Evolutionary conservation across 495 filamentous ascomycete genomes (phyloP).

Genomic region (Aspergillus nanangensis): DNA sequence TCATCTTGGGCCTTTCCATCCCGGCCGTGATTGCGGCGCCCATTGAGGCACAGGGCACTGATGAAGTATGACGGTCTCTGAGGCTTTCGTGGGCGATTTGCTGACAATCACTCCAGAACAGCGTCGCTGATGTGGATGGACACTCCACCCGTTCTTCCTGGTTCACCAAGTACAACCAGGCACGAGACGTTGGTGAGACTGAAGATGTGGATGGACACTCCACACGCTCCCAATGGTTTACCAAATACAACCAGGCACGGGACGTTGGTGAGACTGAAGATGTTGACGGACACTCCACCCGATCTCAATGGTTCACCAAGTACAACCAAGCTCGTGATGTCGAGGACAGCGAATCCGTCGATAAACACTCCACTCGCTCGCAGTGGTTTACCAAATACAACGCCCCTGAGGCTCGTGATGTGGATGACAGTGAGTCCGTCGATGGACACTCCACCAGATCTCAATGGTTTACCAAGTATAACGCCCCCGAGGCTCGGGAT

Average conservation of each 20-base stretch:
- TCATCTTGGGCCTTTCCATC: background rate
- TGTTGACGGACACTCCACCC: too few species aligned
- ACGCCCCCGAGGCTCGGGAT: background rate
- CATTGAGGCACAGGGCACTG: background rate
- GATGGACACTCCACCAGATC: background rate
- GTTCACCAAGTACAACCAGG: background rate
- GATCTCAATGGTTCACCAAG: too few species aligned
- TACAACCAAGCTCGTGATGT: too few species aligned
- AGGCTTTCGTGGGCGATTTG: background rate
- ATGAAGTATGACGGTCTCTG: background rate
- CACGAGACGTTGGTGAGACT: background rate
- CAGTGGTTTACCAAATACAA: too few species aligned
- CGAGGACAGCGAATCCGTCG: too few species aligned
- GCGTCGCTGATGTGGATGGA: background rate
- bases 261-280: too few species aligned
- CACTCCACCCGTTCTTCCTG: background rate
- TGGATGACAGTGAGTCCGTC: background rate
- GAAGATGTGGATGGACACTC: too few species aligned
- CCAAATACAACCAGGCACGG: too few species aligned
- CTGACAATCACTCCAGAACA: background rate
- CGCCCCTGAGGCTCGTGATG: too few species aligned
- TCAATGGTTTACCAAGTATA: background rate
- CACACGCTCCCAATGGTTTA: too few species aligned
- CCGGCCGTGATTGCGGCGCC: background rate
- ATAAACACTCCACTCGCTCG: too few species aligned